These are phyloP conservation scores for Ophiostoma angusticollis DNA, from an alignment of 2,329 filamentous ascomycete genomes.

Conservation along the genomic window DNA sequence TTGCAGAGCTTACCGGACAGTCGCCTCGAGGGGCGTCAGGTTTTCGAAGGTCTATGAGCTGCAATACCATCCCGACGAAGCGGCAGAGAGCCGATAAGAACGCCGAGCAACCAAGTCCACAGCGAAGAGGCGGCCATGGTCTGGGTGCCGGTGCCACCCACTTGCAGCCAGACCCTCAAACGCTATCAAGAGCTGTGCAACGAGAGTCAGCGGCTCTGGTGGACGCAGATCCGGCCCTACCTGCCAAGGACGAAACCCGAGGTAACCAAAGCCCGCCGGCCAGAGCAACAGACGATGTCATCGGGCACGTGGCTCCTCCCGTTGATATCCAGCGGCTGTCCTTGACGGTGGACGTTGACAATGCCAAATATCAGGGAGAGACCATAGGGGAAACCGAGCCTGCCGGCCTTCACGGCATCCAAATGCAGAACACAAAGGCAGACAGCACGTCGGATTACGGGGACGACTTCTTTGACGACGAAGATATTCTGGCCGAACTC, in stretches of 20 bases:
- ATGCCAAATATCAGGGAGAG: conserved; percentile 9
- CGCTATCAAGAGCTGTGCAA: too few species aligned
- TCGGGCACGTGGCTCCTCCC: too few species aligned
- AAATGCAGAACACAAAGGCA: neutral
- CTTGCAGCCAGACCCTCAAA: too few species aligned
- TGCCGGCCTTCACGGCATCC: neutral
- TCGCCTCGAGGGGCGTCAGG: conserved; percentile 5
- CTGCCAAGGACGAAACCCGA: too few species aligned
- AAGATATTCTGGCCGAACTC: conserved; percentile 41
- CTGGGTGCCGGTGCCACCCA: too few species aligned
- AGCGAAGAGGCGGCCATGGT: neutral
- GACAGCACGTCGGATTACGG: conserved; percentile 35
- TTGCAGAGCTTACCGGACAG: conserved; percentile 21
- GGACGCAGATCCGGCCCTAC: too few species aligned
- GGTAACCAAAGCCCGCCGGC: too few species aligned
- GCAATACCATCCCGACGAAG: conserved; percentile 55
- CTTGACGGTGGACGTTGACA: conserved; percentile 15
- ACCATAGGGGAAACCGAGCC: conserved; percentile 6
- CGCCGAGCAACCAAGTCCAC: conserved; percentile 17
- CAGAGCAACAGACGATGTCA: too few species aligned
- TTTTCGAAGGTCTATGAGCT: conserved; percentile 54
- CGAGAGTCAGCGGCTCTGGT: too few species aligned
- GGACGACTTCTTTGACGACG: conserved; percentile 44
- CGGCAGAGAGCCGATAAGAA: conserved; percentile 50
- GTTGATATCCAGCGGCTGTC: neutral